Percentiles rank a stretch among this genome's conserved stretches.
Evolutionary conservation across 1,139 yeast genomes (phyloP).

Genomic region (Sugiyamaella castrensis): DNA sequence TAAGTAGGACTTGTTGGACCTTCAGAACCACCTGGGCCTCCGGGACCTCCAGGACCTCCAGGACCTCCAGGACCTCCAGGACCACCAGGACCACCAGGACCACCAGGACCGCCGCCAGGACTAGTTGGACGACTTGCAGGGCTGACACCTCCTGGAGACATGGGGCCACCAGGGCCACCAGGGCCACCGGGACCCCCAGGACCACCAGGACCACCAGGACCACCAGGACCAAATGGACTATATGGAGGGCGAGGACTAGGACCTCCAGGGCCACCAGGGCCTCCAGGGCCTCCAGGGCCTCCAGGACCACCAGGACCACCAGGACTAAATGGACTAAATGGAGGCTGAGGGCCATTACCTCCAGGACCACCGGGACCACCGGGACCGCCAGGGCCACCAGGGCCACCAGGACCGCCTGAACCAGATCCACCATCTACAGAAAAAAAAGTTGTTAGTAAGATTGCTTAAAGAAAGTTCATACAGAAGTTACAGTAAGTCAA

Average conservation of each 20-base stretch:
- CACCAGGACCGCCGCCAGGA: slow-evolving; percentile 12
- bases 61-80: slow-evolving; percentile 20
- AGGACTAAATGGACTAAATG: slow-evolving; percentile 24
- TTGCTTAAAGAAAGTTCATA: not conserved
- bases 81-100: slow-evolving; percentile 15
- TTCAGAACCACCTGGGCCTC: slow-evolving; percentile 24
- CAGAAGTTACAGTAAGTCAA: too few relatives aligned
- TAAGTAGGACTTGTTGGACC: slow-evolving; percentile 9
- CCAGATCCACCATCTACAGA: too few relatives aligned
- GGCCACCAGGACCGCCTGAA: slow-evolving; percentile 15
- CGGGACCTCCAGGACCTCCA: slow-evolving; percentile 21
- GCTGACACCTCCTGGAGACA: too few relatives aligned
- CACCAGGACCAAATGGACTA: slow-evolving; percentile 11
- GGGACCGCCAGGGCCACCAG: slow-evolving; percentile 18
- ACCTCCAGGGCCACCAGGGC: slow-evolving; percentile 18
- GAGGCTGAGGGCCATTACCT: slow-evolving; percentile 9
- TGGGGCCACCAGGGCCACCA: slow-evolving; percentile 13
- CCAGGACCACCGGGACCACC: slow-evolving; percentile 20
- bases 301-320: slow-evolving; percentile 15
- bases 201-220: slow-evolving; percentile 17
- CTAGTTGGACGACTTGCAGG: slow-evolving; percentile 14
- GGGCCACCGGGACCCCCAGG: slow-evolving; percentile 12
- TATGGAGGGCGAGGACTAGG: too few relatives aligned
- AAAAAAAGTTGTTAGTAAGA: not conserved
- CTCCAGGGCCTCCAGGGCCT: slow-evolving; percentile 5